Evolutionary conservation across 2,329 filamentous ascomycete species (phyloP).

Genomic region (Paracoccidioides lutzii): DNA sequence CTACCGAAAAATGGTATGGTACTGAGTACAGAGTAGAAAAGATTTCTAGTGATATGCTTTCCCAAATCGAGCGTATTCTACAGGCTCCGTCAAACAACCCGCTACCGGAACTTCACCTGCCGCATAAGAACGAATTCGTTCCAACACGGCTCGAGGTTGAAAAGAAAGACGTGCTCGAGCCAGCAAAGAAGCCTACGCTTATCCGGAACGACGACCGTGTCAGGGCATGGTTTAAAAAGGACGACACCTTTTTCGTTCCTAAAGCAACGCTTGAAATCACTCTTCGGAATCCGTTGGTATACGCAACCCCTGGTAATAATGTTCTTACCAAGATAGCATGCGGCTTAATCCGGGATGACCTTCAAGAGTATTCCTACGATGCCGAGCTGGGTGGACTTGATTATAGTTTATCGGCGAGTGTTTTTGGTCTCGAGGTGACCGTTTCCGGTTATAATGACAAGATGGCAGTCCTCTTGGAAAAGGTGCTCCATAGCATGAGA

Average conservation of each 20-base stretch:
- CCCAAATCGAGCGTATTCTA: constrained; percentile 54
- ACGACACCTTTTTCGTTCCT: constrained; percentile 96
- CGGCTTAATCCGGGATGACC: constrained; percentile 72
- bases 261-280: constrained; percentile 79
- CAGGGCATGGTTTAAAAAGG: constrained; percentile 94
- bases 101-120: constrained; percentile 63
- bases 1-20: constrained; percentile 94
- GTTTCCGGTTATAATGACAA: constrained; percentile 95
- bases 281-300: constrained; percentile 65
- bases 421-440: constrained; percentile 61
- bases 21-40: constrained; percentile 81
- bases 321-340: constrained; percentile 71
- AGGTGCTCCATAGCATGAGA: constrained; percentile 71
- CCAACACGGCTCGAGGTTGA: constrained; percentile 87
- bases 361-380: constrained; percentile 91
- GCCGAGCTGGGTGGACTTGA: constrained; percentile 82
- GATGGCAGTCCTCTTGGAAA: constrained; percentile 76
- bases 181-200: constrained; percentile 60
- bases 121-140: constrained; percentile 90
- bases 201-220: constrained; percentile 72
- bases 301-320: constrained; percentile 61
- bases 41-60: constrained; percentile 63
- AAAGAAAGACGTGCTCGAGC: constrained; percentile 74
- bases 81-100: constrained; percentile 45
- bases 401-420: constrained; percentile 63